Evolutionary conservation across 2,329 filamentous ascomycete genomes (phyloP).

Genomic region (Beauveria sp.): DNA sequence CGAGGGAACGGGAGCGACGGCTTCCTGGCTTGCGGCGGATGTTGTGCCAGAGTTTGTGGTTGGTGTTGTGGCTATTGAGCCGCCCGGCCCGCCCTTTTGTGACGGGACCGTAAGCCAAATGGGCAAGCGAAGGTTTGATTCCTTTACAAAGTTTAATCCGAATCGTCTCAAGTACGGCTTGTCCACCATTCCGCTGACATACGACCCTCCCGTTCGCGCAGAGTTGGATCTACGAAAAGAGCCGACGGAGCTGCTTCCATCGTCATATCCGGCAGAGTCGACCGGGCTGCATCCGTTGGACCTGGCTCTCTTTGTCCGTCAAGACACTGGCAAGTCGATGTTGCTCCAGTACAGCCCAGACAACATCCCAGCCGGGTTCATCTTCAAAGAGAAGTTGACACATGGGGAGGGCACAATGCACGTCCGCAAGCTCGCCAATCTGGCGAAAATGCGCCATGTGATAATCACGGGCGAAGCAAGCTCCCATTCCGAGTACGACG

Average conservation of each 20-base stretch:
- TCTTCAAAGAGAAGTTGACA: background rate
- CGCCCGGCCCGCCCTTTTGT: slow-evolving; percentile 43
- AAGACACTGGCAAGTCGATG: background rate
- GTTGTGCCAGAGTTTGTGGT: slow-evolving; percentile 37
- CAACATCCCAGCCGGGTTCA: background rate
- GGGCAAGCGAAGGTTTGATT: slow-evolving; percentile 14
- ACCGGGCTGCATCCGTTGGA: background rate
- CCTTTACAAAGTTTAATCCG: slow-evolving; percentile 20
- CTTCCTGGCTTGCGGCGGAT: slow-evolving; percentile 42
- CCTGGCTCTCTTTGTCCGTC: background rate
- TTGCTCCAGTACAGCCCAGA: background rate
- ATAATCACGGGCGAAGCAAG: slow-evolving; percentile 45
- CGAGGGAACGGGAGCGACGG: slow-evolving; percentile 40
- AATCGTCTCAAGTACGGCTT: slow-evolving; percentile 30
- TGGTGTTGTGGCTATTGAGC: slow-evolving; percentile 44
- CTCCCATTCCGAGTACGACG: slow-evolving; percentile 47
- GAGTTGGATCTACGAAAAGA: background rate
- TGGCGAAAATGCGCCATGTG: slow-evolving; percentile 39
- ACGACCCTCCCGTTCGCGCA: slow-evolving; percentile 25
- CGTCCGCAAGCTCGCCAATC: slow-evolving; percentile 35
- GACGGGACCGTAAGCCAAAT: slow-evolving; percentile 6
- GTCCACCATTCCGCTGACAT: slow-evolving; percentile 33
- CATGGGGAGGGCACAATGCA: background rate
- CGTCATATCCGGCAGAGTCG: background rate
- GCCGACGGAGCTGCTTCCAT: background rate